Evolutionary conservation across 2,329 filamentous ascomycete species (phyloP).

Genomic region (Penicillium verrucosum): DNA sequence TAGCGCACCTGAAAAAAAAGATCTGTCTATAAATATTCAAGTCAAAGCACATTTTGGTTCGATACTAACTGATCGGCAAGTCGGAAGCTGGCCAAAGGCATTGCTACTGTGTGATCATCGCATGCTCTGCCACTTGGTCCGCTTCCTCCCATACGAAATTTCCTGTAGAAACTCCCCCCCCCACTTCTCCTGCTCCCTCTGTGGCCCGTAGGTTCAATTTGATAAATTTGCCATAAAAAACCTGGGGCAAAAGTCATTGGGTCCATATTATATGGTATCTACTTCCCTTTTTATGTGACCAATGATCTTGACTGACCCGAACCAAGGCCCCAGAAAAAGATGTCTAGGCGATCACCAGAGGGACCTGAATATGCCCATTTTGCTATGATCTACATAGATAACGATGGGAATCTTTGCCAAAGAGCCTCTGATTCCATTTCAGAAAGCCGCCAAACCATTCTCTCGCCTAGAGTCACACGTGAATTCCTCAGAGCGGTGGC

Average conservation of each 20-base stretch:
- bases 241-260: background rate
- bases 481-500: constrained; percentile 32
- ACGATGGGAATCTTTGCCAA: constrained; percentile 30
- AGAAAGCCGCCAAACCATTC: constrained; percentile 26
- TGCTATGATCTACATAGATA: constrained; percentile 34
- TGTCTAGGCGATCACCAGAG: constrained; percentile 23
- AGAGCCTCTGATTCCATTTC: constrained; percentile 31
- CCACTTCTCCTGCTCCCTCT: background rate
- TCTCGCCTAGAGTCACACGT: constrained; percentile 30
- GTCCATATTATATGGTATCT: background rate
- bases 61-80: background rate
- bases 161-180: background rate
- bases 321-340: constrained; percentile 12
- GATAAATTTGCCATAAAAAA: background rate
- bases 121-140: background rate
- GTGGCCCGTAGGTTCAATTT: background rate
- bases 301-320: constrained; percentile 10
- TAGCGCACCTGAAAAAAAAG: background rate
- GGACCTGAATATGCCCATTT: constrained; percentile 27
- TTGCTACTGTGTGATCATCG: background rate
- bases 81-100: background rate
- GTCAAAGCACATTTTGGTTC: background rate
- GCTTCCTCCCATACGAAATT: background rate
- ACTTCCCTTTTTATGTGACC: background rate
- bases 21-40: background rate